Evolutionary conservation across 2,329 filamentous ascomycete genomes (phyloP).

Genomic region (Diaporthe longicolla): DNA sequence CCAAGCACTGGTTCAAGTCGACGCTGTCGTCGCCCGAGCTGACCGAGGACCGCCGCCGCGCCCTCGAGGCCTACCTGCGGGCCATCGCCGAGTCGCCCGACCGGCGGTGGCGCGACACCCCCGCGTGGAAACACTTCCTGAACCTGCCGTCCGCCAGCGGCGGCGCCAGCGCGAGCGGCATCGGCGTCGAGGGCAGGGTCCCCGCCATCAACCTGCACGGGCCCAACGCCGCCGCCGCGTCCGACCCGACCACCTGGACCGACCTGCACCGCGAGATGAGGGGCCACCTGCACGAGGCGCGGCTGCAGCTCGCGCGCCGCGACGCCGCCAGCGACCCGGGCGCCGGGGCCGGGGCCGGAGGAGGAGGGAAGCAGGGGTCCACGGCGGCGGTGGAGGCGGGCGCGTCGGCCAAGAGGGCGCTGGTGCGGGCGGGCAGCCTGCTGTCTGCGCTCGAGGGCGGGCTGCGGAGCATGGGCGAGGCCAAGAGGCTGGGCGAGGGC

Average conservation of each 20-base stretch:
- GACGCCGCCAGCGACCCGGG: slow-evolving; percentile 68
- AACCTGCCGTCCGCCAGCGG: slow-evolving; percentile 70
- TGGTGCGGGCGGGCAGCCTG: slow-evolving; percentile 77
- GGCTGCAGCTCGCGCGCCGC: slow-evolving; percentile 75
- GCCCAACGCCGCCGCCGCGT: slow-evolving; percentile 59
- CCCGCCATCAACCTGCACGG: slow-evolving; percentile 55
- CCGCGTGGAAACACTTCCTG: slow-evolving; percentile 80
- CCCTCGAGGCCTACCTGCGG: slow-evolving; percentile 79
- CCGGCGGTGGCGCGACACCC: slow-evolving; percentile 80
- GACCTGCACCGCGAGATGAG: slow-evolving; percentile 84
- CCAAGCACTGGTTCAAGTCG: slow-evolving; percentile 83
- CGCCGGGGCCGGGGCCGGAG: slow-evolving; percentile 49
- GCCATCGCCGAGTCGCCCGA: slow-evolving; percentile 82
- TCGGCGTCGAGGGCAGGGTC: slow-evolving; percentile 48
- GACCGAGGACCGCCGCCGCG: slow-evolving; percentile 77
- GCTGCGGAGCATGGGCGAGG: slow-evolving; percentile 69
- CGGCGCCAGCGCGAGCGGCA: slow-evolving; percentile 60
- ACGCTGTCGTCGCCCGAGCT: slow-evolving; percentile 79
- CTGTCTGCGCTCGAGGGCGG: slow-evolving; percentile 77
- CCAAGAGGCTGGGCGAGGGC: slow-evolving; percentile 75
- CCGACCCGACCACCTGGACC: slow-evolving; percentile 79
- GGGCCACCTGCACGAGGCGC: slow-evolving; percentile 75
- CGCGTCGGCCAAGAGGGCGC: slow-evolving; percentile 80
- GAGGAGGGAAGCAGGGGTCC: slow-evolving; percentile 53
- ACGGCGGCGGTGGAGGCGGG: slow-evolving; percentile 71